Evolutionary conservation across 352 stramenopile genomes (phyloP), one percentile per base, ranked within the genome.

Genomic region (Globisporangium irregulare): DNA sequence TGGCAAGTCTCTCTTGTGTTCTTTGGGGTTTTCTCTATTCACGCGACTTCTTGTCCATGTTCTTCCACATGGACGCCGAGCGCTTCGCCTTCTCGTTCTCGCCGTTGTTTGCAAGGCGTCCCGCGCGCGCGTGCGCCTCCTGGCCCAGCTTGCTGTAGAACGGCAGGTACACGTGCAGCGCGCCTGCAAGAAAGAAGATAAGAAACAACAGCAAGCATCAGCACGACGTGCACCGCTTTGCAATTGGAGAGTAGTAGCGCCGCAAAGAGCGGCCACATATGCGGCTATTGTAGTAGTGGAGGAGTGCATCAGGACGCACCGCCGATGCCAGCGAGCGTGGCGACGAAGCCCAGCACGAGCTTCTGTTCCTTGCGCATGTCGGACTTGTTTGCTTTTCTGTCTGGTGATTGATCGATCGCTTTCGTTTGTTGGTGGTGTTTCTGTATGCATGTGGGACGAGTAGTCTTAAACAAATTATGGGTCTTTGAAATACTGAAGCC

Each of bases 31-130:
- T 24, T 22, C 15, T 56, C 59, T 69, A 69, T 34, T 67, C 70
- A 24, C 66, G 43, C 1, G 64, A 24, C 27, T 73, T 62, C 43
- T 66, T 69, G 53, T 78, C 71, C 72, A 81, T 77, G 63, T 81
- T 81, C 68, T 81, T 81, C 75, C 75, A 81, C 75, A 81, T 81
- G 3, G 75, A 81, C 53, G 75, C 70, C 34, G 71, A 74, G 20
- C 64, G 75, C 24, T 27, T 59, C 29, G 25, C 25, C 20, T 64
- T 57, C 7, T 48, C 51, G 46, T 66, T 24, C 15, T 67, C 38
- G 20, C 25, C 50, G 25, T 24, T 66, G 22, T 29, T 46, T 10
- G 34, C 34, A 7, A 38, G 14, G 34, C 25, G 50, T 54, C 73
- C 75, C 1, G 75, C 75, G 18, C 75, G 75, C 5, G 62, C 57